These are phyloP conservation scores for Eucalyptus fibrosa DNA, from an alignment of 345 rosid genomes.

Conservation along the genomic window DNA sequence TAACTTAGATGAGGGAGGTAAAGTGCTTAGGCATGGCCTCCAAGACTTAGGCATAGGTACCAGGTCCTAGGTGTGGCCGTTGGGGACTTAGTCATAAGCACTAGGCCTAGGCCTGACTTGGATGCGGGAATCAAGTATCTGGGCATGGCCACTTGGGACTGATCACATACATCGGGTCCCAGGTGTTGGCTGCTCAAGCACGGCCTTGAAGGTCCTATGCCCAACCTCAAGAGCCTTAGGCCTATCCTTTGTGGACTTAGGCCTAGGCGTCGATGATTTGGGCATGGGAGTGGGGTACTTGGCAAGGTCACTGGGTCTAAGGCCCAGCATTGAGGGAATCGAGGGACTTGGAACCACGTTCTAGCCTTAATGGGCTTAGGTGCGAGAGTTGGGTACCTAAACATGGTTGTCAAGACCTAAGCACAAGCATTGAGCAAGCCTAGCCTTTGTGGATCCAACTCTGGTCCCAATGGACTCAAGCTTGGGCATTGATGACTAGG, in stretches of 20 bases:
- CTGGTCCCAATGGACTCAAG: not conserved
- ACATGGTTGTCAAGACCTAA: not conserved
- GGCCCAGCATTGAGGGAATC: not conserved
- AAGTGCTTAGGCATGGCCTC: not conserved
- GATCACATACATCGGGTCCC: not conserved
- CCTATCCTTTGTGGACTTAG: not conserved
- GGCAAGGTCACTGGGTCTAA: not conserved
- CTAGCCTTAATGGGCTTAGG: not conserved
- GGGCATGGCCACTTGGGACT: not conserved
- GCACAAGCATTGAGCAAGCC: not conserved
- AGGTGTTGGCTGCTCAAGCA: not conserved
- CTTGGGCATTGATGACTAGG: not conserved
- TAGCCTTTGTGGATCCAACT: not conserved
- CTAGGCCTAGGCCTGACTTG: not conserved
- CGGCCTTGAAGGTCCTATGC: not conserved
- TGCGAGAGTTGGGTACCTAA: not conserved
- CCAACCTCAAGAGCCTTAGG: not conserved
- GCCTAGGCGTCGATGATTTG: not conserved
- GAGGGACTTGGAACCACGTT: not conserved
- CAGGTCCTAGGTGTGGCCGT: rapidly evolving
- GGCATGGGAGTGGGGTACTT: not conserved
- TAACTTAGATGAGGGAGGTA: not conserved
- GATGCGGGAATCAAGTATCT: not conserved
- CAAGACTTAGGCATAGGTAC: not conserved
- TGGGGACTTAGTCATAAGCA: not conserved